Evolutionary conservation across 2,329 filamentous ascomycete species (phyloP).

Genomic region (Pestalotiopsis sp.): DNA sequence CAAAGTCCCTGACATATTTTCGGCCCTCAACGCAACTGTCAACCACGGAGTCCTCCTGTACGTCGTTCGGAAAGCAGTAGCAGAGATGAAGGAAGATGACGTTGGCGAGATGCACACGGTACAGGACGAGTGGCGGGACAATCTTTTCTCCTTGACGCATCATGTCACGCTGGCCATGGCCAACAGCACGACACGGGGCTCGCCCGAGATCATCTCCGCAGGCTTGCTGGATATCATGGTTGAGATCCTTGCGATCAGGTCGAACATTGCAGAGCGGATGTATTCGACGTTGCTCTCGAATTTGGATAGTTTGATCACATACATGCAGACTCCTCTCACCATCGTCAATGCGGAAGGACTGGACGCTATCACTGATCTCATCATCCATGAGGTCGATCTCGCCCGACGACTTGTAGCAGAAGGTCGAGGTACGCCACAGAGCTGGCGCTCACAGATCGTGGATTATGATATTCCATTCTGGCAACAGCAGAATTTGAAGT

Average conservation of each 20-base stretch:
- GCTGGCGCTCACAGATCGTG: slow-evolving; percentile 77
- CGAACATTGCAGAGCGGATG: slow-evolving; percentile 78
- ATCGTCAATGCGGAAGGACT: slow-evolving; percentile 83
- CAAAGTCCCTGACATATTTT: slow-evolving; percentile 80
- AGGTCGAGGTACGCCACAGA: slow-evolving; percentile 70
- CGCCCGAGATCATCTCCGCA: slow-evolving; percentile 79
- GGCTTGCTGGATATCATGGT: slow-evolving; percentile 89
- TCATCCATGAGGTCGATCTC: slow-evolving; percentile 75
- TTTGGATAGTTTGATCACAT: slow-evolving; percentile 85
- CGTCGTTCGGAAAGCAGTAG: slow-evolving; percentile 86
- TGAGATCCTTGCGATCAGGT: slow-evolving; percentile 83
- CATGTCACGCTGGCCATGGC: slow-evolving; percentile 75
- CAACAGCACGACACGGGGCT: slow-evolving; percentile 35
- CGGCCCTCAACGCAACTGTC: slow-evolving; percentile 91
- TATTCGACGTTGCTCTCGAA: slow-evolving; percentile 85
- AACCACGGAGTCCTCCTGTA: slow-evolving; percentile 96
- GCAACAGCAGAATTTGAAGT: slow-evolving; percentile 90
- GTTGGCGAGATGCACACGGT: slow-evolving; percentile 64
- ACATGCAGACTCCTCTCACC: slow-evolving; percentile 79
- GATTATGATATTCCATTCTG: slow-evolving; percentile 95
- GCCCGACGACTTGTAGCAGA: slow-evolving; percentile 68
- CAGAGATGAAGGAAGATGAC: slow-evolving; percentile 69
- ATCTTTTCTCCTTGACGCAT: slow-evolving; percentile 84
- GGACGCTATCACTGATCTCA: slow-evolving; percentile 86
- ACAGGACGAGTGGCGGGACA: slow-evolving; percentile 86